phyloP scores from a whole-genome alignment of 1,139 yeast species.

The Chernovozyma aurita region DNA sequence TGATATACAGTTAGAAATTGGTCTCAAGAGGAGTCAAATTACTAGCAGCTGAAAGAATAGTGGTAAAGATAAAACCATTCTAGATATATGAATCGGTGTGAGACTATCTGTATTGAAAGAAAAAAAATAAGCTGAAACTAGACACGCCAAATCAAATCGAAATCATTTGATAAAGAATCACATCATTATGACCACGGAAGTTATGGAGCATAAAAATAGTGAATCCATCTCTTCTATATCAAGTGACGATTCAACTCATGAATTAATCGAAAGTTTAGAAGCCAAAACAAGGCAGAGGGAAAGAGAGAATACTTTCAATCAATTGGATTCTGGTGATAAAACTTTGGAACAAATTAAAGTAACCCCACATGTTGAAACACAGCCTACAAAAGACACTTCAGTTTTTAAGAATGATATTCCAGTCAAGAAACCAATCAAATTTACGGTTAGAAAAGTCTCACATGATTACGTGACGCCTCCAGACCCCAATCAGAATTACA shows the following conservation, averaged over 20 bases:
- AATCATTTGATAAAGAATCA: no score
- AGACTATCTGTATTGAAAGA: no score
- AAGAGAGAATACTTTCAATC: not conserved
- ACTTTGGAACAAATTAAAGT: conserved; percentile 2
- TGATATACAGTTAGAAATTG: no score
- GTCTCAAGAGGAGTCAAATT: no score
- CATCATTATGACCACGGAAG: no score
- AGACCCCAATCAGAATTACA: conserved; percentile 4
- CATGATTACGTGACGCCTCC: conserved; percentile 26
- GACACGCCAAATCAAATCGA: no score
- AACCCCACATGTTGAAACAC: not conserved
- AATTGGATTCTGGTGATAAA: conserved; percentile 1
- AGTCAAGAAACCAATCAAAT: conserved; percentile 30
- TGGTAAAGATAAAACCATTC: no score
- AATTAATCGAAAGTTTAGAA: conserved; percentile 27
- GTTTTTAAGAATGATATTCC: conserved; percentile 6
- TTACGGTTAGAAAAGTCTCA: conserved; percentile 41
- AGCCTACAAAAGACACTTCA: not conserved
- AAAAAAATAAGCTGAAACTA: no score
- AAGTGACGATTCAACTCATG: conserved; percentile 27
- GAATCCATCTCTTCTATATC: conserved; percentile 27
- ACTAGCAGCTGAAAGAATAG: no score
- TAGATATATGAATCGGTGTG: no score
- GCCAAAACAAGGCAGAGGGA: conserved; percentile 11
- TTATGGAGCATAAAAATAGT: conserved; percentile 2